Conservation (phyloP, 1,284 basidiomycete species). For the Ustilago lituana region DNA sequence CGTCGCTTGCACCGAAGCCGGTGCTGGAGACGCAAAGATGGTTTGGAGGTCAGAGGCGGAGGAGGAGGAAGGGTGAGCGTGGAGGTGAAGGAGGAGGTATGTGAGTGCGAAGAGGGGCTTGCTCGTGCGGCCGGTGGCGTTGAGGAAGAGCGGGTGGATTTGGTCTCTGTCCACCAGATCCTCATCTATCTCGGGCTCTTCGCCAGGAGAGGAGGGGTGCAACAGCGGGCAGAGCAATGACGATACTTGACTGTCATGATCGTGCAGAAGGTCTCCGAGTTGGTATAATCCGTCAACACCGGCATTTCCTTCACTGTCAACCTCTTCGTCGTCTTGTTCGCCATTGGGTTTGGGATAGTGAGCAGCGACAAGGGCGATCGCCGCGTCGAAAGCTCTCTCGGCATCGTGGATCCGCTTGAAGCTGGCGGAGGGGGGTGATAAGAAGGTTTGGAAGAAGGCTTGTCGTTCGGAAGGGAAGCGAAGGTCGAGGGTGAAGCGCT, state of each 20-base stretch:
- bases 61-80: neutral
- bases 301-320: too few species aligned
- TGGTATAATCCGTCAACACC: conserved; percentile 6
- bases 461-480: conserved; percentile 30
- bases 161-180: conserved; percentile 27
- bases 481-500: conserved; percentile 52
- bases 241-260: too few species aligned
- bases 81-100: conserved; percentile 9
- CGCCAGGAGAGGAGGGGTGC: neutral
- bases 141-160: conserved; percentile 31
- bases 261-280: too few species aligned
- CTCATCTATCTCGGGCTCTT: conserved; percentile 12
- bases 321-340: conserved; percentile 3
- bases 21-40: neutral
- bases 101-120: conserved; percentile 14
- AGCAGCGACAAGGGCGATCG: neutral
- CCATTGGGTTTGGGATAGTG: neutral
- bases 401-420: neutral
- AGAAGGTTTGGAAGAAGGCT: conserved; percentile 12
- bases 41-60: too few species aligned
- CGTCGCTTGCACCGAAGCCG: neutral
- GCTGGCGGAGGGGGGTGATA: neutral
- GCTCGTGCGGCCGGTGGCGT: conserved; percentile 21
- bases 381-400: neutral
- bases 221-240: conserved; percentile 9